Conservation (phyloP, 164 flowering plant genomes). For the Annona cherimola region DNA sequence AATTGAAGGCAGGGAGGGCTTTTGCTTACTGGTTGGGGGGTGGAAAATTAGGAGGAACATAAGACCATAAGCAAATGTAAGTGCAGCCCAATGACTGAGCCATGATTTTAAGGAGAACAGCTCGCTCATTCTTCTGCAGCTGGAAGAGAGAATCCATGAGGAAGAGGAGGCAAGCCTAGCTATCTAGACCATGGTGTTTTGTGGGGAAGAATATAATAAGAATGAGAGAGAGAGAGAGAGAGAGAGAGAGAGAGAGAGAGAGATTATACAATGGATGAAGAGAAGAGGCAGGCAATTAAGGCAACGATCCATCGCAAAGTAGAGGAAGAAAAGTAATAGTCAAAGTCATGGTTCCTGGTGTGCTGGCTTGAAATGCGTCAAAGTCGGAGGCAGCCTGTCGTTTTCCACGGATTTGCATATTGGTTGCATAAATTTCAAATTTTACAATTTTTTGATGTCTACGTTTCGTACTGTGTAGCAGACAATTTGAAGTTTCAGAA, state of each 20-base stretch:
- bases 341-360: constrained; percentile 13
- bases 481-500: no score
- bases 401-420: background rate
- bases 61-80: constrained; percentile 70
- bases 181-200: no score
- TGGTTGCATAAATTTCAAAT: no score
- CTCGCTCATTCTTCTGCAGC: constrained; percentile 28
- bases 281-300: no score
- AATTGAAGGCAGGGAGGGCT: background rate
- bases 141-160: constrained; percentile 47
- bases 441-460: no score
- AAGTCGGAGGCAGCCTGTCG: constrained; percentile 12
- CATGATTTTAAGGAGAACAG: constrained; percentile 26
- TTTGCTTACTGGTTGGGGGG: constrained; percentile 8
- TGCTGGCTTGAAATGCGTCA: constrained; percentile 12
- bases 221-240: constrained; percentile 2
- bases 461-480: no score
- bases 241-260: constrained; percentile 7
- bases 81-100: constrained; percentile 42
- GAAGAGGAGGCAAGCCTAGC: background rate
- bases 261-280: background rate
- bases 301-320: background rate
- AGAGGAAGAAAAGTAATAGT: constrained; percentile 11
- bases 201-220: no score
- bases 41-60: constrained; percentile 36